Evolutionary conservation across 176 grass and related monocot species (phyloP).

Genomic region (Eragrostis nindensis): DNA sequence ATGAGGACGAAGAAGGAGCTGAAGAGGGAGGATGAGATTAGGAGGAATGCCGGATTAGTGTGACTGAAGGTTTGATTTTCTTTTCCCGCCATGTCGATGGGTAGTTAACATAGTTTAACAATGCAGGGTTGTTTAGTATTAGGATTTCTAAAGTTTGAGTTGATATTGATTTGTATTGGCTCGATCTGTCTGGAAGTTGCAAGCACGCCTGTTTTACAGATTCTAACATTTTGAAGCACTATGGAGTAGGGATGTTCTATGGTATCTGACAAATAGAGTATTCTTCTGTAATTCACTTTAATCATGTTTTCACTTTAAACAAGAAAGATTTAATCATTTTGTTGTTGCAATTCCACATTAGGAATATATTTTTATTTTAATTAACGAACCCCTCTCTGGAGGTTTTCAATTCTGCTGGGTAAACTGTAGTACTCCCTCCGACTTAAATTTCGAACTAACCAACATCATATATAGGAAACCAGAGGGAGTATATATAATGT

Average conservation of each 20-base stretch:
- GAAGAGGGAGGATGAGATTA: constrained; percentile 36
- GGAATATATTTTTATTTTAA: not conserved
- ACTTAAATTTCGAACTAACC: no score
- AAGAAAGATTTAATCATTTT: not conserved
- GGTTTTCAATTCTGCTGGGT: not conserved
- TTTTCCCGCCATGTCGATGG: not conserved
- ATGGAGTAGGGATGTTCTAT: no score
- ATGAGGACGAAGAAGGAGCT: constrained; percentile 71
- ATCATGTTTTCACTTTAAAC: not conserved
- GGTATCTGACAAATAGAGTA: not conserved
- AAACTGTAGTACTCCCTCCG: not conserved
- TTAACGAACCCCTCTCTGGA: not conserved
- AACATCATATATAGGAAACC: no score
- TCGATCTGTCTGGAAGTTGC: not conserved
- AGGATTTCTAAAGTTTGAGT: not conserved
- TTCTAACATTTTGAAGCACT: not conserved
- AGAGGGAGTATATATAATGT: no score
- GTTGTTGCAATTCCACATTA: not conserved
- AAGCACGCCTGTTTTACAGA: not conserved
- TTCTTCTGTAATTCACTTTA: not conserved
- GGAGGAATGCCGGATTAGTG: not conserved
- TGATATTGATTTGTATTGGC: not conserved
- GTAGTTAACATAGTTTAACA: not conserved
- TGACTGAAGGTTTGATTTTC: constrained; percentile 17
- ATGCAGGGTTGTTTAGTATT: not conserved